Base-by-base conservation (phyloP, 306 rosid genomes). In the Oxytropis ochrocephala region DNA sequence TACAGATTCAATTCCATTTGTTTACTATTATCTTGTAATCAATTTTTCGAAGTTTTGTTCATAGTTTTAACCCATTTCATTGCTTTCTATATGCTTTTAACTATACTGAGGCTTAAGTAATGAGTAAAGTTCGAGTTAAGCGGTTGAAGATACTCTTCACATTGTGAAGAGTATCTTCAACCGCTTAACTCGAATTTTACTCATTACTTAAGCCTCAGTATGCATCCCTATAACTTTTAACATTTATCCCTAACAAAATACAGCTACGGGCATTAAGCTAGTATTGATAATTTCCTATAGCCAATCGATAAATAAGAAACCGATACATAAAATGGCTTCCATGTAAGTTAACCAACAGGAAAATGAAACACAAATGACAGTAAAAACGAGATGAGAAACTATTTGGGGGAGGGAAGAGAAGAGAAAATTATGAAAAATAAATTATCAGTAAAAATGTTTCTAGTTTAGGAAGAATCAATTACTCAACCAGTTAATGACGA, bases 401-500 rank as follows among this genome's bases (percentile, higher is more conserved):
- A 11, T 32, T 3, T n/a, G 39, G 54, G 1, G 18, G 24, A n/a
- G 11, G 27, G 19, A 7, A 66, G 17, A 55, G 2, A n/a, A 0
- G 1, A 3, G n/a, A 39, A 43, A 63, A 43, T 21, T 21, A 39
- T 21, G 10, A 42, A 65, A 5, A 30, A 64, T 29, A 63, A 39
- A 7, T 5, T 32, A 50, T 52, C 7, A 3, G 21, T 48, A 24
- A 71, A 56, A 17, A 5, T 16, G 43, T 64, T 44, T 53, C 50
- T 56, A 33, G 56, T 64, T 16, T 24, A 29, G 33, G 64, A 78
- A 65, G 27, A 49, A 72, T 60, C 17, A 56, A 65, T 57, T 13
- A 61, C 57, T 78, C 74, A 78, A 65, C 47, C 36, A 41, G 47
- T 59, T 46, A 67, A 65, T 46, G 24, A 5, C 35, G 16, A 14